phyloP scores from a whole-genome alignment of 2,329 filamentous ascomycete species.

The Hypoxylon sp. region DNA sequence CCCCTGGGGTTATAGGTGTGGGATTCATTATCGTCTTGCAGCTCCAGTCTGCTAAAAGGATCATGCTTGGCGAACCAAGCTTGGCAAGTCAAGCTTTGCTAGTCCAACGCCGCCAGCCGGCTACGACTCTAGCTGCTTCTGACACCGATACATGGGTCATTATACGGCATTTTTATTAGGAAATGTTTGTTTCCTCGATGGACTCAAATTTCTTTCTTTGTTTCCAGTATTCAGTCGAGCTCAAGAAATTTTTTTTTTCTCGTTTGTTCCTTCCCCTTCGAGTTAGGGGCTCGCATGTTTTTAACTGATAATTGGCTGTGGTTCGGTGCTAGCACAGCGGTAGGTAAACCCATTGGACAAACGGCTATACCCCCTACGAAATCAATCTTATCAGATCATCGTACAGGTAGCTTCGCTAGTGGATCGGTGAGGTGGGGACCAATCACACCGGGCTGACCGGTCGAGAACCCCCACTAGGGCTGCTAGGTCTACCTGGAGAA shows the following conservation, averaged over 20 bases:
- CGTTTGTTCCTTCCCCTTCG: constrained; percentile 14
- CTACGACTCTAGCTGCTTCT: constrained; percentile 27
- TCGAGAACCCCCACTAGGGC: too few relatives aligned
- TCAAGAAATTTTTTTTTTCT: not conserved
- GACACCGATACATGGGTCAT: constrained; percentile 27
- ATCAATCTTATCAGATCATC: constrained; percentile 34
- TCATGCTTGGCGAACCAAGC: too few relatives aligned
- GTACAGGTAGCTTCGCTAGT: not conserved
- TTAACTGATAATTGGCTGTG: constrained; percentile 21
- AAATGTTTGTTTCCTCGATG: too few relatives aligned
- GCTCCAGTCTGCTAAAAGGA: too few relatives aligned
- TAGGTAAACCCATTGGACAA: constrained; percentile 9
- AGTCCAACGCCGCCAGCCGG: constrained; percentile 20
- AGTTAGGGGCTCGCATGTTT: constrained; percentile 13
- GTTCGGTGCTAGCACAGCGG: constrained; percentile 9
- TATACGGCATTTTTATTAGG: too few relatives aligned
- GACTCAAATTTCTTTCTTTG: too few relatives aligned
- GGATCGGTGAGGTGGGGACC: too few relatives aligned
- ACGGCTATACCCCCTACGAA: constrained; percentile 1
- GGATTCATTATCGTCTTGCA: too few relatives aligned
- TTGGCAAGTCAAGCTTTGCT: constrained; percentile 34
- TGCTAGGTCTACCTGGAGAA: constrained; percentile 5
- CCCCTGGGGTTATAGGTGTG: too few relatives aligned
- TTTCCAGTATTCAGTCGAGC: too few relatives aligned
- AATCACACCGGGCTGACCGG: too few relatives aligned